Percentiles rank a stretch among this genome's conserved stretches.
phyloP scores from a whole-genome alignment of 2,329 filamentous ascomycete species.

The Talaromyces sp. region DNA sequence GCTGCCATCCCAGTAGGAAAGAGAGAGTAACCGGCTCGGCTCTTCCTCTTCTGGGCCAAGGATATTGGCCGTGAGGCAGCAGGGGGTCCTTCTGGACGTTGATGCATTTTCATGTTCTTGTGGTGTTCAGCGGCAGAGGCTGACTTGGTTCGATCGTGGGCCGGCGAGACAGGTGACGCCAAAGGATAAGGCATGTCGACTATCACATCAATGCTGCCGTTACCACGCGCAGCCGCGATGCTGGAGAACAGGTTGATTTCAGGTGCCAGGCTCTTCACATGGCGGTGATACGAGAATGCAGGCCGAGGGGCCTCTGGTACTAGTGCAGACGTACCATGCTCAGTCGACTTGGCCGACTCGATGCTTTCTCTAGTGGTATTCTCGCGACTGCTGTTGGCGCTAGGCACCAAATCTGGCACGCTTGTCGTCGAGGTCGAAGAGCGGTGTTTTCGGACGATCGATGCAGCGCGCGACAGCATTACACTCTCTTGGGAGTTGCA shows the following conservation, averaged over 20 bases:
- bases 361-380: slow-evolving; percentile 18
- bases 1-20: slow-evolving; percentile 24
- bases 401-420: slow-evolving; percentile 41
- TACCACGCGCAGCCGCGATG: slow-evolving; percentile 21
- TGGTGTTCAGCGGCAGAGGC: slow-evolving; percentile 24
- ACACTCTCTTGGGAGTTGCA: slow-evolving; percentile 54
- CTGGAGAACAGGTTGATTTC: slow-evolving; percentile 26
- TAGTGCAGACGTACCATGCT: slow-evolving; percentile 3
- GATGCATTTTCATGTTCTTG: slow-evolving; percentile 15
- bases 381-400: slow-evolving; percentile 36
- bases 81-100: slow-evolving; percentile 9
- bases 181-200: slow-evolving; percentile 19
- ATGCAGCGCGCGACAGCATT: slow-evolving; percentile 46
- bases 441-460: slow-evolving; percentile 42
- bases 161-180: slow-evolving; percentile 10
- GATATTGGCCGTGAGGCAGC: slow-evolving; percentile 18
- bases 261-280: slow-evolving; percentile 32
- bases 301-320: slow-evolving; percentile 12
- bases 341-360: slow-evolving; percentile 11
- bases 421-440: slow-evolving; percentile 42
- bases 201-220: slow-evolving; percentile 19
- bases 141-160: slow-evolving; percentile 33
- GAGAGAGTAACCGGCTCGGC: slow-evolving; percentile 41
- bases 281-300: slow-evolving; percentile 26
- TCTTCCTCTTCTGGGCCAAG: slow-evolving; percentile 25